These are phyloP conservation scores for Drosera spatulata DNA, from an alignment of 179 eudicot species.

Conservation along the genomic window DNA sequence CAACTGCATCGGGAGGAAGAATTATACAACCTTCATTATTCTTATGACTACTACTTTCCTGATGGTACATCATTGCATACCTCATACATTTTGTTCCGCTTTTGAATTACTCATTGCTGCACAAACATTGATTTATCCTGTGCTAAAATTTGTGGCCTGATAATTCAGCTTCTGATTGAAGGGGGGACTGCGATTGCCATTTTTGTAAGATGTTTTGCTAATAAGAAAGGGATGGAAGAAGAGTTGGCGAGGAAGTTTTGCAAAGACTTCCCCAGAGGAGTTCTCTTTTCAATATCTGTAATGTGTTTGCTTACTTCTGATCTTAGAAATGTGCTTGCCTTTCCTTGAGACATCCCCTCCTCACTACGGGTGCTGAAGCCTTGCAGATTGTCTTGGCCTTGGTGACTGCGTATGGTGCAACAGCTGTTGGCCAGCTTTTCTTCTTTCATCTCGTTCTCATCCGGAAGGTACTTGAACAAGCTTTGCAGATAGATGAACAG, in stretches of 20 bases:
- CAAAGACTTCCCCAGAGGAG: conserved; percentile 56
- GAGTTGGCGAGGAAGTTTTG: conserved; percentile 34
- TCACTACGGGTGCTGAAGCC: conserved; percentile 3
- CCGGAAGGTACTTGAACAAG: conserved; percentile 47
- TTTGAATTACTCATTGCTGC: background rate
- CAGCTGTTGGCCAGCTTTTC: conserved; percentile 88
- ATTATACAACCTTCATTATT: conserved; percentile 78
- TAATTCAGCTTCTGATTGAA: conserved; percentile 54
- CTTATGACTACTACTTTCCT: conserved; percentile 55
- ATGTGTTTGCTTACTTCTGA: conserved; percentile 1
- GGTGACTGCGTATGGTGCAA: conserved; percentile 64
- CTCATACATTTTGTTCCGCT: background rate
- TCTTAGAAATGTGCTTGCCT: background rate
- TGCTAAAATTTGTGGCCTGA: conserved; percentile 2
- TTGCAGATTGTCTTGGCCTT: conserved; percentile 53
- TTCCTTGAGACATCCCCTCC: background rate
- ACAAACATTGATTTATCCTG: background rate
- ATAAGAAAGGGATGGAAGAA: conserved; percentile 43
- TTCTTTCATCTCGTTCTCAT: conserved; percentile 90
- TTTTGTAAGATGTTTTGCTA: conserved; percentile 73
- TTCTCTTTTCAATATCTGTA: conserved; percentile 68
- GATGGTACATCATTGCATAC: conserved; percentile 44
- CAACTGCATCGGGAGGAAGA: conserved; percentile 90
- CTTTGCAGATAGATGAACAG: background rate
- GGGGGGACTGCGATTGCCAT: conserved; percentile 81